Evolutionary conservation across 495 filamentous ascomycete species (phyloP).

Genomic region (Penicillium malachiteum): DNA sequence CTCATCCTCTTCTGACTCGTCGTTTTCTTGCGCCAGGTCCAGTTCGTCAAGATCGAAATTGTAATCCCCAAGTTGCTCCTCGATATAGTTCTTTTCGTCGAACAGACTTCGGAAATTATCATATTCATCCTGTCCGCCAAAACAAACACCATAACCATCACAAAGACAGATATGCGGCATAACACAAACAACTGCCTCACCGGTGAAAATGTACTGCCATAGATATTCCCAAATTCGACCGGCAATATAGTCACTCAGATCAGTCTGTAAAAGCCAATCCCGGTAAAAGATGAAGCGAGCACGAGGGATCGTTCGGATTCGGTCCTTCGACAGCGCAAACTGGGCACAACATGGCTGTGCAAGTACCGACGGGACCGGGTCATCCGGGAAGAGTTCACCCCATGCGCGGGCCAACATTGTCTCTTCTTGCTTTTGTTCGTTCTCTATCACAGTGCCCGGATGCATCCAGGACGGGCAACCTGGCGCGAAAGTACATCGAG

Average conservation of each 20-base stretch:
- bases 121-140: slow-evolving; percentile 58
- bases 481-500: slow-evolving; percentile 59
- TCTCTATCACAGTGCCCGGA: slow-evolving; percentile 50
- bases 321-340: slow-evolving; percentile 59
- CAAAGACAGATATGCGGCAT: slow-evolving; percentile 71
- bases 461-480: slow-evolving; percentile 69
- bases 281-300: slow-evolving; percentile 62
- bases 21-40: slow-evolving; percentile 32
- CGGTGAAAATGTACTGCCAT: slow-evolving; percentile 70
- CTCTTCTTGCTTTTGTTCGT: slow-evolving; percentile 60
- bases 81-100: slow-evolving; percentile 37
- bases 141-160: slow-evolving; percentile 76
- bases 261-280: slow-evolving; percentile 66
- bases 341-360: slow-evolving; percentile 67
- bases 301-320: slow-evolving; percentile 55
- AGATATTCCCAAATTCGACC: slow-evolving; percentile 76
- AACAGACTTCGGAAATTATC: slow-evolving; percentile 45
- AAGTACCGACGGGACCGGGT: slow-evolving; percentile 52
- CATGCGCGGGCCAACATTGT: slow-evolving; percentile 53
- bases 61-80: slow-evolving; percentile 45
- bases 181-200: slow-evolving; percentile 58
- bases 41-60: slow-evolving; percentile 39
- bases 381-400: slow-evolving; percentile 56
- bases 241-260: slow-evolving; percentile 62
- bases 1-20: slow-evolving; percentile 28